Percentiles rank a stretch among this genome's conserved stretches.
These are phyloP conservation scores for Phoma sp. DNA, from an alignment of 2,329 filamentous ascomycete genomes.

Conservation along the genomic window DNA sequence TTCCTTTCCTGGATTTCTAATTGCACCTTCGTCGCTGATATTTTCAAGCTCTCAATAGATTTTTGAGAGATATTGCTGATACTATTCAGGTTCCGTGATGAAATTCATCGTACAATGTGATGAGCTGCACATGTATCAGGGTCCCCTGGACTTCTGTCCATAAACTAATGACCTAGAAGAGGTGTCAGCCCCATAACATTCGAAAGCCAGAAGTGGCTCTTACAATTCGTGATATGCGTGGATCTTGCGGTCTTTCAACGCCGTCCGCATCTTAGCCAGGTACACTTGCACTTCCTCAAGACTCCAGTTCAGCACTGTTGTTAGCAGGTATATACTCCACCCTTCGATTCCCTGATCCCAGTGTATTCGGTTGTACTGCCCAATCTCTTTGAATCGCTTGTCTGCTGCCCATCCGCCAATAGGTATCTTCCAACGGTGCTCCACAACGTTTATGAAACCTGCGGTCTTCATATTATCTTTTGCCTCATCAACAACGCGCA, in stretches of 20 bases:
- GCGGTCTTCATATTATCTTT: slow-evolving; percentile 57
- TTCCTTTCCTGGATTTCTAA: no score
- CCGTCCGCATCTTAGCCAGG: slow-evolving; percentile 35
- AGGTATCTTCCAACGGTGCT: slow-evolving; percentile 51
- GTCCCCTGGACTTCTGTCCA: slow-evolving; percentile 29
- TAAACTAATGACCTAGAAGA: slow-evolving; percentile 25
- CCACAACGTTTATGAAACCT: slow-evolving; percentile 62
- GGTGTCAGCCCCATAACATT: slow-evolving; percentile 1
- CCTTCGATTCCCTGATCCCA: slow-evolving; percentile 41
- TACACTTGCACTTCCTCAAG: slow-evolving; percentile 55
- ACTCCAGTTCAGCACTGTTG: slow-evolving; percentile 46
- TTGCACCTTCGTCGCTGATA: no score
- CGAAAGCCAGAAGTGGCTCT: slow-evolving; percentile 2
- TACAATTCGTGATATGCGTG: slow-evolving; percentile 41
- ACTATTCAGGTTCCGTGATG: no score
- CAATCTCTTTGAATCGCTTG: slow-evolving; percentile 61
- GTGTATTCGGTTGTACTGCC: slow-evolving; percentile 41
- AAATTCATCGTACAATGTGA: no score
- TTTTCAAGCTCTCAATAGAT: no score
- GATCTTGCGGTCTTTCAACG: slow-evolving; percentile 34
- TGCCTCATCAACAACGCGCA: slow-evolving; percentile 48
- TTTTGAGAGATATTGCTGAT: no score
- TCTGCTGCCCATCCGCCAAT: slow-evolving; percentile 35
- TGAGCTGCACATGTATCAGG: no score
- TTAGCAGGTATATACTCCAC: slow-evolving; percentile 35